A percentile compares a stretch with the other conserved stretches of the same genome.
phyloP scores from a whole-genome alignment of 805 yeast genomes.

The Ogataea wickerhamii region DNA sequence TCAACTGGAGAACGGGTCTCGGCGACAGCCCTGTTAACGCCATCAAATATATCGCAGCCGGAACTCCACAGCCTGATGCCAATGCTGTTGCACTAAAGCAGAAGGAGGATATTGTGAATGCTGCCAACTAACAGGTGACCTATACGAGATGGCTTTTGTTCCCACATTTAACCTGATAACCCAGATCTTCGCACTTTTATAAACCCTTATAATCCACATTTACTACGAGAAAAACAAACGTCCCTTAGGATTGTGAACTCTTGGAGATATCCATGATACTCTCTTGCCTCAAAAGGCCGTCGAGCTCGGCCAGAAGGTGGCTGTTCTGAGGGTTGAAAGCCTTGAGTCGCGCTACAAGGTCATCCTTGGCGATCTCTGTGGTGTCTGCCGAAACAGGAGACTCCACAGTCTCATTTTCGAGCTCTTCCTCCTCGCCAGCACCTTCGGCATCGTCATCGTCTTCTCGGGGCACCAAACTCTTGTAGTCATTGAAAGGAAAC shows the following conservation, averaged over 20 bases:
- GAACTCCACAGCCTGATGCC: conserved; percentile 25
- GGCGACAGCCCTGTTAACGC: conserved; percentile 66
- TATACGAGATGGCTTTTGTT: neutral
- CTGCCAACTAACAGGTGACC: conserved; percentile 1
- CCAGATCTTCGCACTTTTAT: too few species aligned
- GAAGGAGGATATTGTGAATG: conserved; percentile 5
- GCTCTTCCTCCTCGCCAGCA: conserved; percentile 27
- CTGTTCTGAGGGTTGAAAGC: conserved; percentile 35
- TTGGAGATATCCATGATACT: conserved; percentile 17
- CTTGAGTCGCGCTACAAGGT: conserved; percentile 36
- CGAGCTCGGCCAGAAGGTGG: conserved; percentile 23
- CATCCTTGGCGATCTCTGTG: conserved; percentile 20
- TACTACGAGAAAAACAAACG: too few species aligned
- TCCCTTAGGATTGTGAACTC: neutral
- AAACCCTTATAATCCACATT: too few species aligned
- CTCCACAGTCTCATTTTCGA: conserved; percentile 22
- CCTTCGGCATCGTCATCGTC: conserved; percentile 37
- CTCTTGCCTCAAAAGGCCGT: conserved; percentile 26
- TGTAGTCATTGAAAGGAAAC: conserved; percentile 26
- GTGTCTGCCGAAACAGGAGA: conserved; percentile 2
- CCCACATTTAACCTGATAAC: too few species aligned
- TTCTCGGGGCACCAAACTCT: conserved; percentile 23
- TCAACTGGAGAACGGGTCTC: conserved; percentile 54
- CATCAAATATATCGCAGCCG: conserved; percentile 54
- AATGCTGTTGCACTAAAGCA: neutral